These are phyloP conservation scores for Cladophialophora carrionii DNA, from an alignment of 2,329 filamentous ascomycete species.

Conservation along the genomic window DNA sequence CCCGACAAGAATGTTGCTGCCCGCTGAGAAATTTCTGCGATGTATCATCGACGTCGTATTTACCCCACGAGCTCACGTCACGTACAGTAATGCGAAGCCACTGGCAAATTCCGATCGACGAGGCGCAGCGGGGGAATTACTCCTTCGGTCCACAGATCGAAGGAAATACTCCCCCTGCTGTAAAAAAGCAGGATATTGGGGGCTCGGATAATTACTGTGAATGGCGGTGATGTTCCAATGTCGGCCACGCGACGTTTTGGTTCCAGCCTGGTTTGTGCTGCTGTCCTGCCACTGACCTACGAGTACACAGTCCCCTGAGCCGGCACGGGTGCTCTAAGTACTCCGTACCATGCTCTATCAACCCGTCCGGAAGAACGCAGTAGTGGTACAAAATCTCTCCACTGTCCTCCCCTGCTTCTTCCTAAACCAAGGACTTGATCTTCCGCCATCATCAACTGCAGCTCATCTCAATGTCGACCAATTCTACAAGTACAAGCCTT, in stretches of 20 bases:
- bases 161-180: not conserved
- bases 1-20: not conserved
- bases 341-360: not conserved
- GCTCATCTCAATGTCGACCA: not conserved
- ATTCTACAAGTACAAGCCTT: slow-evolving; percentile 92
- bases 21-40: not conserved
- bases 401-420: not conserved
- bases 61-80: not conserved
- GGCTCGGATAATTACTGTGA: too few relatives aligned
- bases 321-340: not conserved
- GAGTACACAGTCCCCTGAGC: too few relatives aligned
- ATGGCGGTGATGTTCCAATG: too few relatives aligned
- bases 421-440: too few relatives aligned
- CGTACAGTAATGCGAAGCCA: not conserved
- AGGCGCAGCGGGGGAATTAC: not conserved
- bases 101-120: not conserved
- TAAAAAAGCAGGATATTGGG: not conserved
- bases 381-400: not conserved
- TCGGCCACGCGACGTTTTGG: too few relatives aligned
- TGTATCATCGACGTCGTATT: slow-evolving; percentile 3
- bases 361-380: not conserved
- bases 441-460: too few relatives aligned
- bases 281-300: too few relatives aligned
- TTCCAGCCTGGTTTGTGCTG: too few relatives aligned
- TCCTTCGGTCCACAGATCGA: not conserved